A percentile compares a stretch with the other conserved stretches of the same genome.
Conservation (phyloP, 176 grass and related monocot genomes). For the Cenchrus purpureus region DNA sequence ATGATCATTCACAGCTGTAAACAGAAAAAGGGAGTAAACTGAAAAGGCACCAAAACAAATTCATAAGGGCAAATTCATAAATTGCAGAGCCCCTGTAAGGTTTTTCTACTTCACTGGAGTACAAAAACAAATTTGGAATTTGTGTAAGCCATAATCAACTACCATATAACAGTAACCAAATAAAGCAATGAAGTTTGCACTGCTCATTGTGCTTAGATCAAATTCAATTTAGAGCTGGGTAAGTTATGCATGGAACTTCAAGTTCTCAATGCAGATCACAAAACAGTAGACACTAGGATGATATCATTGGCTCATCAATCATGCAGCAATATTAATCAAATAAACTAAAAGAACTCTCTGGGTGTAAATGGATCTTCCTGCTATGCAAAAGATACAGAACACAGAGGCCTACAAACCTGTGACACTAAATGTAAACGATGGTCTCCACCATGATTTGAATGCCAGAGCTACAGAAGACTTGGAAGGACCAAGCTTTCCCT, state of each 20-base stretch:
- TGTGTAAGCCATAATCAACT: not conserved
- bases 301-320: not conserved
- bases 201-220: not conserved
- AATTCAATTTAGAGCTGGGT: not conserved
- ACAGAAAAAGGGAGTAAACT: not conserved
- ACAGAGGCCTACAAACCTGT: slow-evolving; percentile 56
- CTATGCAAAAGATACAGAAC: not conserved
- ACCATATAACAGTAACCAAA: not conserved
- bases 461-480: slow-evolving; percentile 77
- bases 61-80: not conserved
- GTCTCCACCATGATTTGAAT: slow-evolving; percentile 98
- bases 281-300: not conserved
- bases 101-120: slow-evolving; percentile 9
- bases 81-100: not conserved
- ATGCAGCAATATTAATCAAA: not conserved
- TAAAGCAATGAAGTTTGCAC: not conserved
- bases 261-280: not conserved
- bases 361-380: not conserved
- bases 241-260: not conserved
- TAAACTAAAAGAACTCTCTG: not conserved
- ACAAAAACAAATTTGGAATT: not conserved
- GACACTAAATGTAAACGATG: slow-evolving; percentile 86
- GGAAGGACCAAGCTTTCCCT: slow-evolving; percentile 87
- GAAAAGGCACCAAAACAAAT: not conserved
- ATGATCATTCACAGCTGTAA: slow-evolving; percentile 82